Conservation (phyloP, 371 early-diverging fungal species). For the Dichotomocladium elegans region DNA sequence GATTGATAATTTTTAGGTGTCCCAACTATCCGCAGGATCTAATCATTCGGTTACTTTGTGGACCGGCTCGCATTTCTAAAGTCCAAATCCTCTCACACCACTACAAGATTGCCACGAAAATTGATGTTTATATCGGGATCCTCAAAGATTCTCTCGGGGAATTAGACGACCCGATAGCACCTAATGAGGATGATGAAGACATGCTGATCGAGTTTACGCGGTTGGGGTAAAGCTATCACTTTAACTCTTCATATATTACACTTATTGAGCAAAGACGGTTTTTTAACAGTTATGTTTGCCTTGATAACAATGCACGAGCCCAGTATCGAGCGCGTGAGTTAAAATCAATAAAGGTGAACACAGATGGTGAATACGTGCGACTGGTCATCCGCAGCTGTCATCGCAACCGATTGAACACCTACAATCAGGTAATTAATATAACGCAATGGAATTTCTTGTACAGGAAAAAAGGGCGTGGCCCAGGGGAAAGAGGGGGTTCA, state of each 20-base stretch:
- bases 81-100: conserved; percentile 77
- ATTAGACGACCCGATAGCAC: neutral
- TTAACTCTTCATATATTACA: neutral
- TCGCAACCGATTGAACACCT: conserved; percentile 68
- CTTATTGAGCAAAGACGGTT: neutral
- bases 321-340: conserved; percentile 61
- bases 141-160: conserved; percentile 25
- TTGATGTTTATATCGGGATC: conserved; percentile 64
- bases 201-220: conserved; percentile 36
- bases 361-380: conserved; percentile 69
- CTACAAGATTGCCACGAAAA: conserved; percentile 75
- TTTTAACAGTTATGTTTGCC: conserved; percentile 32
- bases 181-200: conserved; percentile 18
- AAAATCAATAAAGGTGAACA: conserved; percentile 71
- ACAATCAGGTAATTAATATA: conserved; percentile 76
- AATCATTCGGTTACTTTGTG: conserved; percentile 57
- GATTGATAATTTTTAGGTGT: conserved; percentile 52
- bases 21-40: conserved; percentile 71
- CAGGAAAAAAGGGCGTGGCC: neutral
- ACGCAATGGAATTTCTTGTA: too few relatives aligned
- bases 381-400: conserved; percentile 68
- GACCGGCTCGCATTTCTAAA: conserved; percentile 61
- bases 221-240: conserved; percentile 22
- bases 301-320: conserved; percentile 42
- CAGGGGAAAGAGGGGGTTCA: neutral